Percentiles rank a stretch among this genome's conserved stretches.
Conservation (phyloP, 2,329 filamentous ascomycete species). For the Blumeriella jaapii region DNA sequence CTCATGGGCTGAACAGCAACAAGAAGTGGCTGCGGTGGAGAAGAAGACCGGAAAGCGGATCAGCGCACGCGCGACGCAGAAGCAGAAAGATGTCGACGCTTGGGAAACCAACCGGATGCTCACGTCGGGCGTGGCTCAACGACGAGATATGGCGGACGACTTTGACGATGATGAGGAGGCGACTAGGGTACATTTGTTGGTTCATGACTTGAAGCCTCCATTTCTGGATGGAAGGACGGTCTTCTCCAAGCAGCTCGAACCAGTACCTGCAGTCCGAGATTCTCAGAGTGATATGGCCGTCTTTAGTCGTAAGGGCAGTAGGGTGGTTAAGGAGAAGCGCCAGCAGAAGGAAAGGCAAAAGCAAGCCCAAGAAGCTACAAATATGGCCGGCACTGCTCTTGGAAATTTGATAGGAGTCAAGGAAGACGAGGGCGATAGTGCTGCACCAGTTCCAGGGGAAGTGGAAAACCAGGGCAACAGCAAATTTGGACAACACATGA, state of each 20-base stretch:
- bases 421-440: conserved; percentile 86
- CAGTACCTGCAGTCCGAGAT: conserved; percentile 84
- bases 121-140: conserved; percentile 86
- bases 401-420: conserved; percentile 95
- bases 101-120: conserved; percentile 99
- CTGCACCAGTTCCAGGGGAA: conserved; percentile 62
- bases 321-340: conserved; percentile 79
- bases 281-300: conserved; percentile 98
- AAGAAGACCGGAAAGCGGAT: conserved; percentile 66
- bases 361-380: conserved; percentile 91
- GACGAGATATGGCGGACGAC: conserved; percentile 67
- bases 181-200: conserved; percentile 77
- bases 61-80: conserved; percentile 67
- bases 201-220: conserved; percentile 87
- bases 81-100: conserved; percentile 88
- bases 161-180: conserved; percentile 87
- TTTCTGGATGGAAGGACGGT: conserved; percentile 92
- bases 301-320: conserved; percentile 89
- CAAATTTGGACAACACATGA: conserved; percentile 87
- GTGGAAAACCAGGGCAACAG: conserved; percentile 51
- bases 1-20: conserved; percentile 57
- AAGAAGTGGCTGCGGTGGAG: conserved; percentile 64
- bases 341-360: conserved; percentile 89
- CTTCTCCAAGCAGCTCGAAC: conserved; percentile 95
- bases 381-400: conserved; percentile 78